Base-by-base conservation (phyloP, 2,329 filamentous ascomycete genomes). In the Apiospora marii region DNA sequence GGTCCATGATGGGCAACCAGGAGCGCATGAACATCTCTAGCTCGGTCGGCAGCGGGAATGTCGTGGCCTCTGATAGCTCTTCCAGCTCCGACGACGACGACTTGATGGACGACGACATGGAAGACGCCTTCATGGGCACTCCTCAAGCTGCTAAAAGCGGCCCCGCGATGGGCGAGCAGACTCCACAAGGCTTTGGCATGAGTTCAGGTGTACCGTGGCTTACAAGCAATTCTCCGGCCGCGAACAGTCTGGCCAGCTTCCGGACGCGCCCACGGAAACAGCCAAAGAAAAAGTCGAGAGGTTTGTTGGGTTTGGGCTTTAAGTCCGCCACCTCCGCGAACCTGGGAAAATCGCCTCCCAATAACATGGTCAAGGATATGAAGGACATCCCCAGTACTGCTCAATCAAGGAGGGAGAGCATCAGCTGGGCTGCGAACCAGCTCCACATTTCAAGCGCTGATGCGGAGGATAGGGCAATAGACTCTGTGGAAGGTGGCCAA, bases 381-480 rank as follows among this genome's bases (percentile, higher is more conserved):
- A 82, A 82, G 64, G 83, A 84, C 53, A 78, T 37, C n/a, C 67
- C 76, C 30, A 78, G 77, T 74, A 80, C 82, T 51, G 75, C 84
- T 4, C 85, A 88, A 51, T 88, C 92, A 12, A 89, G 96, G 64
- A 88, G 96, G 61, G 95, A 98, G 82, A 98, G 94, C 81, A 91
- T 98, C 73, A 97, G 94, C 76, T 91, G 96, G 85, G 94, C 95
- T 49, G 95, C 95, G 22, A 95, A 96, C 76, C 94, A 97, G 77
- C 84, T 98, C 27, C 92, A 96, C 75, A 92, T 98, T 49, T 92
- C 90, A 70, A 90, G 94, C 4, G 95, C 92, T 76, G 95, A 98
- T 78, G 94, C 92, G 79, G 92, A 94, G 19, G 93, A 96, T 75
- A 91, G 90, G 75, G 85, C 82, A 6, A 86, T 85, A 73, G 87